phyloP scores from a whole-genome alignment of 1,284 basidiomycete species.

The Golubevia pallescens region DNA sequence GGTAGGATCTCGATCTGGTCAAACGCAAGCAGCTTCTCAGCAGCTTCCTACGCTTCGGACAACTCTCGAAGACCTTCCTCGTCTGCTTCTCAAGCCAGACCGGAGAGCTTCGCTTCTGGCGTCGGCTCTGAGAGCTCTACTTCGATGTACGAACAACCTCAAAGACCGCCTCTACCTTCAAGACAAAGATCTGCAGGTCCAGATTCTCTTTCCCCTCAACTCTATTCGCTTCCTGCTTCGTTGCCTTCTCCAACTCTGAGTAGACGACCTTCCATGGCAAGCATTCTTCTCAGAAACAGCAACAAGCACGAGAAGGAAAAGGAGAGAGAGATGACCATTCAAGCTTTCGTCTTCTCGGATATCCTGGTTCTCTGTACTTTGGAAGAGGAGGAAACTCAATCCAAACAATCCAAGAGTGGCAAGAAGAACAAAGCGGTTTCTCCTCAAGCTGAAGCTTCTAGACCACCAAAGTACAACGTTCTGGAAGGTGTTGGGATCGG shows the following conservation, averaged over 20 bases:
- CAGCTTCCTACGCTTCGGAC: background rate
- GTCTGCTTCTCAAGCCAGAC: constrained; percentile 3
- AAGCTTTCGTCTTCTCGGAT: constrained; percentile 15
- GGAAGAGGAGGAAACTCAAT: background rate
- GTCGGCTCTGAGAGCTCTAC: background rate
- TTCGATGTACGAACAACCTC: background rate
- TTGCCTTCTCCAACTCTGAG: background rate
- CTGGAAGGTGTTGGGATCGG: constrained; percentile 4
- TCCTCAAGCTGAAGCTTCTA: background rate
- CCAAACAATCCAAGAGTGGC: constrained; percentile 3
- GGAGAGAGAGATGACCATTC: constrained; percentile 5
- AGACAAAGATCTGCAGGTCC: constrained; percentile 3
- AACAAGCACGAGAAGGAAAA: constrained; percentile 4
- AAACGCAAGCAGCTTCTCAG: constrained; percentile 5
- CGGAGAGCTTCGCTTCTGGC: background rate
- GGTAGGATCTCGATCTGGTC: constrained; percentile 3
- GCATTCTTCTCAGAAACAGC: constrained; percentile 5
- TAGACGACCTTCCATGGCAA: constrained; percentile 8
- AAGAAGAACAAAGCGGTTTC: background rate
- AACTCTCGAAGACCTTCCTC: constrained; percentile 1
- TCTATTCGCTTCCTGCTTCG: background rate
- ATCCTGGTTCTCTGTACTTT: constrained; percentile 6
- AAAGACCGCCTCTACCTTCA: background rate
- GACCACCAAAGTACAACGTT: background rate
- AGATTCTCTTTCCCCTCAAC: background rate